Evolutionary conservation across 192 early-diverging fungal genomes (phyloP), one percentile per base, ranked within the genome.

Genomic region (Linnemannia zychae): DNA sequence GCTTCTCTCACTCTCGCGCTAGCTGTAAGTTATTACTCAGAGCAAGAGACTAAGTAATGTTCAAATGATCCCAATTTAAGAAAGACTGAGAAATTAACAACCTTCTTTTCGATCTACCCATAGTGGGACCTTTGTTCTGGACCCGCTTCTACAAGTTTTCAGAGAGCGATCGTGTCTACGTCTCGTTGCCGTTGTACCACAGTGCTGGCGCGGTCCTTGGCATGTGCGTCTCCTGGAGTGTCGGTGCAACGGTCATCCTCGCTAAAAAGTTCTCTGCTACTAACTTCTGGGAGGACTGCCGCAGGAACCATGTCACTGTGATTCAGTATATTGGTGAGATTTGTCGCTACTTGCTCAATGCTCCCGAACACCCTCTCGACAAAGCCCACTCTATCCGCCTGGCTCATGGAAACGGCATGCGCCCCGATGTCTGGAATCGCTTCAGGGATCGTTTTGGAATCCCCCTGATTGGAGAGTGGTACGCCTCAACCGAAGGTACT

Each of bases 271-370:
- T 94, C 88, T 92, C 85, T 18, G 87, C 88, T 3, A 76, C 76
- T 24, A 49, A 82, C 11, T 92, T 91, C 74, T 90, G 89, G 88
- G 80, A 92, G 5, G 91, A 92, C 20, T 90, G 89, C 76, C 80
- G 86, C 7, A 63, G 71, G 48, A 77, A 89, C 71, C 78, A 89
- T 16, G 91, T 75, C 47, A 90, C 87, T 1, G 86, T 84, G 33
- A 88, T 92, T 49, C 82, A 84, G 78, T 94, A 94, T 53, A 93
- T 94, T 86, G 93, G 94, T 28, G 94, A 95, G 74, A 90, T 95
- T 40, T 92, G 91, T 50, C 89, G 94, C 53, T 95, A 93, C 71
- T 81, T 95, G 33, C 63, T 94, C 9, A 85, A 81, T 68, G 77
- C 82, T 33, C 92, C 93, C 7, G 68, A 85, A 13, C 80, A 82